A percentile compares a stretch with the other conserved stretches of the same genome.
Evolutionary conservation across 495 filamentous ascomycete species (phyloP).

Genomic region (Penicillium tannophilum): DNA sequence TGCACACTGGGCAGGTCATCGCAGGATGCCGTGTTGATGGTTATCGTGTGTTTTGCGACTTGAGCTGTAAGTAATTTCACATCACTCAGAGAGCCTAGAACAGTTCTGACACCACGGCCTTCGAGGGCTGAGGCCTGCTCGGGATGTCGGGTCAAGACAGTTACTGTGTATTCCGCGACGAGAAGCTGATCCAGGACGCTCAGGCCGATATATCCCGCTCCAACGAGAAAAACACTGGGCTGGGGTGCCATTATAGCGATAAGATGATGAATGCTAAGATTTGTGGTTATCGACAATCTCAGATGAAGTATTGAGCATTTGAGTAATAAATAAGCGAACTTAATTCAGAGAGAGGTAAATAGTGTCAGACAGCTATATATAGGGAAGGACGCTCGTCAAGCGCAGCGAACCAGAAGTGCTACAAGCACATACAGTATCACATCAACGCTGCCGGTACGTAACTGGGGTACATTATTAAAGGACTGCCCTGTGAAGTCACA

Average conservation of each 20-base stretch:
- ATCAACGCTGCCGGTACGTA: no score
- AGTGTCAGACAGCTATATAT: no score
- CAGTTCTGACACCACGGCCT: constrained; percentile 18
- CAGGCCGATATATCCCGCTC: constrained; percentile 43
- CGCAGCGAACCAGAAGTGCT: no score
- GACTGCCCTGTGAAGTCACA: no score
- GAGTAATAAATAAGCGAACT: no score
- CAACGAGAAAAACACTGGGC: constrained; percentile 35
- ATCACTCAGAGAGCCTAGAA: constrained; percentile 33
- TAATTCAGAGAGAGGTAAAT: no score
- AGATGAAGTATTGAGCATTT: not conserved
- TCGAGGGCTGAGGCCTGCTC: constrained; percentile 23
- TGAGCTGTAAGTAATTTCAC: constrained; percentile 31
- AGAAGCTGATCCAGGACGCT: constrained; percentile 39
- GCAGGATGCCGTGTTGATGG: constrained; percentile 41
- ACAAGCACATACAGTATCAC: no score
- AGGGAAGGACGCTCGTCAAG: no score
- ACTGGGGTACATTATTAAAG: no score
- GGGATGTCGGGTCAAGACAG: constrained; percentile 34
- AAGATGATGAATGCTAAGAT: not conserved
- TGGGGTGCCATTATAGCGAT: not conserved
- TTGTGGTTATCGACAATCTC: not conserved
- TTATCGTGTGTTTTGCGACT: constrained; percentile 30
- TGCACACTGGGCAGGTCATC: constrained; percentile 38
- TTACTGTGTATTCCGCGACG: constrained; percentile 33